phyloP scores from a whole-genome alignment of 2,329 filamentous ascomycete genomes.

The Alternaria rosae region DNA sequence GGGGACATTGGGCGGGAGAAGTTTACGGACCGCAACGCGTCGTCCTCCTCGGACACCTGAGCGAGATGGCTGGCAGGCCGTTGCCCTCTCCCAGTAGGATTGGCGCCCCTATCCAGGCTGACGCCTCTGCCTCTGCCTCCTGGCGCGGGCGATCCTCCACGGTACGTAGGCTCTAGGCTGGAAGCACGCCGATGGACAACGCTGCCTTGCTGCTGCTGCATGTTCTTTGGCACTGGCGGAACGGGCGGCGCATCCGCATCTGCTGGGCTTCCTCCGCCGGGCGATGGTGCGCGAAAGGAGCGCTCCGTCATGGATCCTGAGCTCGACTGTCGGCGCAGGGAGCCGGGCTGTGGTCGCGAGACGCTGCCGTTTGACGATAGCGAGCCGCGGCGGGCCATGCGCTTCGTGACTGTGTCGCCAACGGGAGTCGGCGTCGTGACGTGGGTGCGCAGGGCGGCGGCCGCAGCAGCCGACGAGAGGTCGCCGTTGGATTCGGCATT shows the following conservation, averaged over 20 bases:
- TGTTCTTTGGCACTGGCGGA: slow-evolving; percentile 70
- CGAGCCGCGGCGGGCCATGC: slow-evolving; percentile 77
- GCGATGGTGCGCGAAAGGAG: slow-evolving; percentile 80
- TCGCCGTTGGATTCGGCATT: slow-evolving; percentile 69
- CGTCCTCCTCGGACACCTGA: slow-evolving; percentile 54
- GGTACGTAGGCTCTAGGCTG: slow-evolving; percentile 60
- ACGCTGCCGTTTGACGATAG: slow-evolving; percentile 70
- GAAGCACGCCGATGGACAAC: slow-evolving; percentile 48
- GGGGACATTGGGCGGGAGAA: slow-evolving; percentile 63
- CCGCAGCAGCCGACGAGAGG: slow-evolving; percentile 85
- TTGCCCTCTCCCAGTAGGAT: slow-evolving; percentile 32
- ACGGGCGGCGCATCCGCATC: slow-evolving; percentile 72
- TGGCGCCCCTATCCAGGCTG: slow-evolving; percentile 51
- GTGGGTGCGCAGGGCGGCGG: slow-evolving; percentile 80
- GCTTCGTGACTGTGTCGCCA: slow-evolving; percentile 85
- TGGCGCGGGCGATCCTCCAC: slow-evolving; percentile 55
- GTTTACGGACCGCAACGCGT: slow-evolving; percentile 57
- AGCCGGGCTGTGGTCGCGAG: slow-evolving; percentile 43
- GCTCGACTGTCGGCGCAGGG: slow-evolving; percentile 63
- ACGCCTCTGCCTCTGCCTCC: slow-evolving; percentile 48
- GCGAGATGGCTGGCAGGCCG: slow-evolving; percentile 46
- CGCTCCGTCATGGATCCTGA: slow-evolving; percentile 86
- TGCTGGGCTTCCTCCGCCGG: slow-evolving; percentile 37
- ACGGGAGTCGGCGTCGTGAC: slow-evolving; percentile 81
- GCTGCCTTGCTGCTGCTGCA: slow-evolving; percentile 34